Percentiles rank a stretch among this genome's conserved stretches.
These are phyloP conservation scores for Plasmodium gallinaceum DNA, from an alignment of 169 alveolate genomes.

Conservation along the genomic window DNA sequence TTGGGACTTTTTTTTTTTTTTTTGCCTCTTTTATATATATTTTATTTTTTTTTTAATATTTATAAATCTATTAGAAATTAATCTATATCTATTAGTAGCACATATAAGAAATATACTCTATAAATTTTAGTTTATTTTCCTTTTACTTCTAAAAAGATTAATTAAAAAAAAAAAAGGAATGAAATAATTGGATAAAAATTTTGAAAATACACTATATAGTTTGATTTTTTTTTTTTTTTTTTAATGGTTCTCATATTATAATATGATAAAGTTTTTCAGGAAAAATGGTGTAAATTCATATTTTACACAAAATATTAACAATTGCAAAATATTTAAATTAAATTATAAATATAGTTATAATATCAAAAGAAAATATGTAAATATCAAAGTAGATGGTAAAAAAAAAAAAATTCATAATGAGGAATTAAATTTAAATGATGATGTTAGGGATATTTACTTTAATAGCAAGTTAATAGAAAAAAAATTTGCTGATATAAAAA, in stretches of 20 bases:
- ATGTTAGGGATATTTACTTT: conserved; percentile 51
- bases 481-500: conserved; percentile 57
- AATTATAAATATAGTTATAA: background rate
- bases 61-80: too few species aligned
- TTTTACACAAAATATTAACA: background rate
- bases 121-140: too few species aligned
- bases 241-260: background rate
- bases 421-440: background rate
- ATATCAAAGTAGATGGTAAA: background rate
- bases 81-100: too few species aligned
- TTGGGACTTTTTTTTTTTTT: too few species aligned
- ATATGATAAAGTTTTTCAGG: conserved; percentile 9
- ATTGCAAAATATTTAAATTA: background rate
- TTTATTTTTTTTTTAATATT: too few species aligned
- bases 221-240: background rate
- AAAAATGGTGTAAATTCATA: conserved; percentile 3
- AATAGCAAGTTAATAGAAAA: conserved; percentile 40
- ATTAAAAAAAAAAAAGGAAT: too few species aligned
- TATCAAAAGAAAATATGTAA: conserved; percentile 5
- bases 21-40: too few species aligned
- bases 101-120: too few species aligned
- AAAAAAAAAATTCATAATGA: conserved; percentile 1
- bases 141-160: too few species aligned
- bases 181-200: too few species aligned
- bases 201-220: background rate